Evolutionary conservation across 768 basidiomycete genomes (phyloP), one percentile per base, ranked within the genome.

Genomic region (Pleurotus pulmonarius): DNA sequence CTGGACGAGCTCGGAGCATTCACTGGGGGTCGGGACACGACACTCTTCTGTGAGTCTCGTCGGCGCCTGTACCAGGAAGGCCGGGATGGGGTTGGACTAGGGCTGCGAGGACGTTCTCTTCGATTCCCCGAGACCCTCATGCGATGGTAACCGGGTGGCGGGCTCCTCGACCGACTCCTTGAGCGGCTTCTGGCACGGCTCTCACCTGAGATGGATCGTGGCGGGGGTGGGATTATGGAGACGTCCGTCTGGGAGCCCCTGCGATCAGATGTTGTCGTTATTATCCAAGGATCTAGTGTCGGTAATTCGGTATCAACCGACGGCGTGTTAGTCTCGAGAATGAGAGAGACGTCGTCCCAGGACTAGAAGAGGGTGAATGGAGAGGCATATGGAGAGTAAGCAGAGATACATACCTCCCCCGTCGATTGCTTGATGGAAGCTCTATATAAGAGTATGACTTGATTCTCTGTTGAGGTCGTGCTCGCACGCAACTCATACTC

Each of bases 401-500:
- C 12, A 20, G 41, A 15, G n/a, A 18, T 29, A 43, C 58, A 12
- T 48, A 72, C 76, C 68, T 78, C 77, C 16, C 72, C 75, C 0
- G 75, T 75, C 22, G 53, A 63, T 59, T 78, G 77, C 1, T 61
- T 67, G 22, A 78, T 67, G 4, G 64, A 57, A 0, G 73, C 76
- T 57, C 75, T 77, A 64, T 78, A 77, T 2, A 72, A 59, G 1
- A 78, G 60, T 0, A 62, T 66, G 1, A 73, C 59, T 0, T 70
- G 62, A 13, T 68, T 65, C 5, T 73, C 69, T 41, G 68, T 68
- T 3, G 69, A 57, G 11, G 73, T 58, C 58, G 67, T 76, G 43
- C 74, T 64, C 16, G 73, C 76, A 1, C 76, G 68, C 29, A 76
- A 64, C 54, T 77, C 73, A 39, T 78, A 77, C 7, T 58, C 58